Evolutionary conservation across 768 basidiomycete species (phyloP).

Genomic region (Scleroderma citrinum): DNA sequence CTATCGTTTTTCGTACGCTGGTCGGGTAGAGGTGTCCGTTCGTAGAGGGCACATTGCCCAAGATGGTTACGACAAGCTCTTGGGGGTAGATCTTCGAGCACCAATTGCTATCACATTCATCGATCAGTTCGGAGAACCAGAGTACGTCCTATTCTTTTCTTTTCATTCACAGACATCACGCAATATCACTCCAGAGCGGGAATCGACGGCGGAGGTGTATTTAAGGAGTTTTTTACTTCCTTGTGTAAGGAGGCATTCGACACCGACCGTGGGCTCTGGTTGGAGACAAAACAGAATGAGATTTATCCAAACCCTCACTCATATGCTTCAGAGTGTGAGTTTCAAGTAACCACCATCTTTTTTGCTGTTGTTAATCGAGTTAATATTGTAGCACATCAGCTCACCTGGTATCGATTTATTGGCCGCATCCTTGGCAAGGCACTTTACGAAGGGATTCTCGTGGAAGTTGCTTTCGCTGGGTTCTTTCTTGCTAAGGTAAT

Average conservation of each 20-base stretch:
- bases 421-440: constrained; percentile 95
- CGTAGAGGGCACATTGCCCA: constrained; percentile 76
- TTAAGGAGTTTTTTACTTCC: constrained; percentile 96
- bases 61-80: constrained; percentile 85
- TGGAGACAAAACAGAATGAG: constrained; percentile 85
- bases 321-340: constrained; percentile 82
- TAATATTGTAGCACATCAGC: constrained; percentile 55
- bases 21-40: constrained; percentile 24
- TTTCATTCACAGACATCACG: constrained; percentile 3
- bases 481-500: constrained; percentile 88
- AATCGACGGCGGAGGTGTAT: constrained; percentile 95
- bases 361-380: background rate
- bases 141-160: constrained; percentile 45
- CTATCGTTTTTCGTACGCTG: constrained; percentile 11
- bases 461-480: constrained; percentile 90
- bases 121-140: constrained; percentile 80
- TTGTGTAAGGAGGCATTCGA: constrained; percentile 93
- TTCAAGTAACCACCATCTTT: background rate
- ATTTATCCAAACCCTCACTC: constrained; percentile 91
- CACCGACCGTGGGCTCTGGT: constrained; percentile 90
- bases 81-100: constrained; percentile 73
- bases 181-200: constrained; percentile 50
- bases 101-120: constrained; percentile 87
- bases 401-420: constrained; percentile 91
- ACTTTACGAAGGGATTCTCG: constrained; percentile 91